phyloP scores from a whole-genome alignment of 208 protist species.

The Endotrypanum monterogeii region DNA sequence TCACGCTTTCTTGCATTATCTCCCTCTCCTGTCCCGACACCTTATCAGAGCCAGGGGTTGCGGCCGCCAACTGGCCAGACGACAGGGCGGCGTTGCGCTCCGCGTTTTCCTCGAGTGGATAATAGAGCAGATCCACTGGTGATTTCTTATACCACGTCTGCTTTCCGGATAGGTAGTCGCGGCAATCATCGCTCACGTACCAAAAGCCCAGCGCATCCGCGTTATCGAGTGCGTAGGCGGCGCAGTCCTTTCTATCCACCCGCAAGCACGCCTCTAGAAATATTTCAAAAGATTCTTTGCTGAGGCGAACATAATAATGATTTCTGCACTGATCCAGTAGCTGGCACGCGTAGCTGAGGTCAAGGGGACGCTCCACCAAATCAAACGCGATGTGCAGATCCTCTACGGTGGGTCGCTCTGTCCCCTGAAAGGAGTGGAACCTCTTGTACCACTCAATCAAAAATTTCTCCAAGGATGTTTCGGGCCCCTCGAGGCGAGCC shows the following conservation, averaged over 20 bases:
- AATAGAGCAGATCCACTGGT: constrained; percentile 68
- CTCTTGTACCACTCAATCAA: constrained; percentile 86
- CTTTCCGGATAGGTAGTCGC: constrained; percentile 70
- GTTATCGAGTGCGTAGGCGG: constrained; percentile 76
- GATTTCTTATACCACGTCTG: constrained; percentile 89
- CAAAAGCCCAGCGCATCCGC: constrained; percentile 84
- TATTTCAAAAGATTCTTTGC: constrained; percentile 77
- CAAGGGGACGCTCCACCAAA: constrained; percentile 87
- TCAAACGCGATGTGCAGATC: constrained; percentile 92
- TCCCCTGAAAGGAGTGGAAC: constrained; percentile 85
- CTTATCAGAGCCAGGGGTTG: neutral
- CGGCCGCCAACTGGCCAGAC: neutral
- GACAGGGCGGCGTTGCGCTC: constrained; percentile 52
- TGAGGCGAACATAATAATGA: constrained; percentile 78
- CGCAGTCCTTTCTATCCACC: constrained; percentile 88
- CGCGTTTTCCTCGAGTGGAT: constrained; percentile 84
- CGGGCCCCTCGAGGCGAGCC: constrained; percentile 77
- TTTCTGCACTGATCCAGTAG: constrained; percentile 88
- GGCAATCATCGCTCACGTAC: constrained; percentile 83
- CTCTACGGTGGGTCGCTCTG: constrained; percentile 74
- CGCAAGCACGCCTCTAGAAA: constrained; percentile 90
- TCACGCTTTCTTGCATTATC: neutral
- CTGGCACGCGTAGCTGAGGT: constrained; percentile 91
- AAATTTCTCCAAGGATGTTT: constrained; percentile 89
- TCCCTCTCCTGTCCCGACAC: neutral